A percentile compares a stretch with the other conserved stretches of the same genome.
phyloP scores from a whole-genome alignment of 1,139 yeast species.

The Blastobotrys malaysiensis region DNA sequence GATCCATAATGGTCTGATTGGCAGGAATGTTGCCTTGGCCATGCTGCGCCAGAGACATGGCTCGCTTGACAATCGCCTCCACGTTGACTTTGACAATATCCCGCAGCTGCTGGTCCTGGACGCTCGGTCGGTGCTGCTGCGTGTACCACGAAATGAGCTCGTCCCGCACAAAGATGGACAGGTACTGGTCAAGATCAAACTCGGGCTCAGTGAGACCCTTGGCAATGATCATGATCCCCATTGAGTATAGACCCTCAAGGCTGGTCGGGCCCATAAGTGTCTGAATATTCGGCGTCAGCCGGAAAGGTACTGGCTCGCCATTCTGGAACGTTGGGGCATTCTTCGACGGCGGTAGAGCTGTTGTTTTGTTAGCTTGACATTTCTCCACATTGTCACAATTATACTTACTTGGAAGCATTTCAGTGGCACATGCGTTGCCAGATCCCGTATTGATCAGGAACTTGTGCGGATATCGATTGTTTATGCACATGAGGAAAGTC shows the following conservation, averaged over 20 bases:
- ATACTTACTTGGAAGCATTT: constrained; percentile 72
- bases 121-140: constrained; percentile 60
- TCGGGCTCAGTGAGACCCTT: constrained; percentile 88
- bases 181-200: constrained; percentile 66
- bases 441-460: constrained; percentile 74
- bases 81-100: constrained; percentile 88
- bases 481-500: constrained; percentile 92
- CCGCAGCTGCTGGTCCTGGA: constrained; percentile 72
- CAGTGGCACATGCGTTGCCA: constrained; percentile 91
- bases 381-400: constrained; percentile 34
- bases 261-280: constrained; percentile 89
- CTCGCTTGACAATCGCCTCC: constrained; percentile 70
- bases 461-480: constrained; percentile 90
- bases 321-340: constrained; percentile 87
- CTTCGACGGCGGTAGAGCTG: constrained; percentile 38
- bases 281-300: constrained; percentile 94
- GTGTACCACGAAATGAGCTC: constrained; percentile 93
- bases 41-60: constrained; percentile 61
- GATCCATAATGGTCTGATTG: constrained; percentile 87
- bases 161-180: constrained; percentile 89
- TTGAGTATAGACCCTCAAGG: constrained; percentile 85
- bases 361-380: constrained; percentile 26
- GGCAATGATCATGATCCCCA: constrained; percentile 79
- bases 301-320: constrained; percentile 93
- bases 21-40: constrained; percentile 73